Base-by-base conservation (phyloP, 2,329 filamentous ascomycete species). In the Ceratocystis albifundus region DNA sequence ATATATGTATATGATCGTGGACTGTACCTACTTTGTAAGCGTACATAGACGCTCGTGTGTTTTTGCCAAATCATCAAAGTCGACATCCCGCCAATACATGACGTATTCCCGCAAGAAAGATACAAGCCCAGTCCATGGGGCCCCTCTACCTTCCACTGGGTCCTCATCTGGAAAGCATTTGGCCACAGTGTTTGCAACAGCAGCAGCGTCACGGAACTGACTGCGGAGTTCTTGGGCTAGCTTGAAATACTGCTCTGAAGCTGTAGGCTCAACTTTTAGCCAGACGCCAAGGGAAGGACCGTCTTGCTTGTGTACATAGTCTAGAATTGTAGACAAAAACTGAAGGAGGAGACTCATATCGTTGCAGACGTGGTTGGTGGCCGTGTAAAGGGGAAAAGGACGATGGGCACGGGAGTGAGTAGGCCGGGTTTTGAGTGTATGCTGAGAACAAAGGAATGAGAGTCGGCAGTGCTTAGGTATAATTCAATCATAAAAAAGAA, bases 41-140 rank as follows among this genome's bases (percentile, higher is more conserved):
- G 82, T 83, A 69, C 85, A 89, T 65, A 96, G 81, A 71, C 88
- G 76, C 67, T 89, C 82, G 72, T 96, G 90, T 3, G 91, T 88
- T 66, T 84, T 82, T 32, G 93, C 76, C 50, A 94, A 77, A 72
- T 95, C 87, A 12, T 86, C 83, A 62, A 88, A 85, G 71, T 95
- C 82, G 41, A 93, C 86, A 72, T 95, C 89, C 66, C 91, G 80
- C 79, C 93, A 84, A 71, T 92, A 96, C 57, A 82, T 79, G 69
- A 96, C 80, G 72, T 95, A 96, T 62, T 90, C 85, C 71, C 85
- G 88, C 74, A 95, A 84, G 72, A 96, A 95, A 1, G 84, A 82
- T 62, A 88, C 79, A 73, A 96, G 90, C 0, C 88, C 84, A 0
- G 85, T 83, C 90, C 90, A 96, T 0, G 82, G 80, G 0, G 85